Evolutionary conservation across 108 stramenopile species (phyloP).

Genomic region (Ochromonas danica): DNA sequence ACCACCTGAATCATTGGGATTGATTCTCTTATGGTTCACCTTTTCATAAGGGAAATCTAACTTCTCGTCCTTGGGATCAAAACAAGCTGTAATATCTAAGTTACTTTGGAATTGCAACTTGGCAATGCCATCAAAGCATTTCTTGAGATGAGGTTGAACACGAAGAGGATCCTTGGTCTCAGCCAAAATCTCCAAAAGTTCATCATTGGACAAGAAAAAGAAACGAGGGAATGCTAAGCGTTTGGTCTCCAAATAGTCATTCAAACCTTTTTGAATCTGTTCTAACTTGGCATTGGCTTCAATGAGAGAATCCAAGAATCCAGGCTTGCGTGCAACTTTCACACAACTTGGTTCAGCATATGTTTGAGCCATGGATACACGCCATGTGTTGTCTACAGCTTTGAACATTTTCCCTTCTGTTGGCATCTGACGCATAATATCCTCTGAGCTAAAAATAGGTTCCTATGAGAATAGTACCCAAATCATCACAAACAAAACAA

Average conservation of each 20-base stretch:
- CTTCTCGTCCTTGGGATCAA: conserved; percentile 60
- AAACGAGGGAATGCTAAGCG: conserved; percentile 64
- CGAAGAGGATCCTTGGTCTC: conserved; percentile 68
- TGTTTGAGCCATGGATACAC: conserved; percentile 57
- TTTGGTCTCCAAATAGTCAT: conserved; percentile 66
- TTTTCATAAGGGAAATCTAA: conserved; percentile 57
- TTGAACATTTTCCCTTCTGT: conserved; percentile 55
- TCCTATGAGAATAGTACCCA: no score
- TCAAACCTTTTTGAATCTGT: conserved; percentile 60
- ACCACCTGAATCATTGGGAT: conserved; percentile 65
- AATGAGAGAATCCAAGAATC: conserved; percentile 50
- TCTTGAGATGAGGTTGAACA: conserved; percentile 70
- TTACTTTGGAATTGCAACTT: conserved; percentile 59
- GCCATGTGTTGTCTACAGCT: conserved; percentile 61
- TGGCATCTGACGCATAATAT: conserved; percentile 73
- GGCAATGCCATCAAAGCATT: conserved; percentile 69
- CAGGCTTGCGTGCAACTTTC: conserved; percentile 49
- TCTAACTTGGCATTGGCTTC: conserved; percentile 65
- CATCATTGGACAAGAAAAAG: conserved; percentile 61
- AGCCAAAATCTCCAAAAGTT: conserved; percentile 65
- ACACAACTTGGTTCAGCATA: conserved; percentile 56
- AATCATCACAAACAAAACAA: no score
- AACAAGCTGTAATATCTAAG: conserved; percentile 63
- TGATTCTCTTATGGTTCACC: conserved; percentile 56
- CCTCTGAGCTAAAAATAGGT: conserved; percentile 67